Conservation (phyloP, 2,329 filamentous ascomycete genomes). For the Aureobasidium sp. region DNA sequence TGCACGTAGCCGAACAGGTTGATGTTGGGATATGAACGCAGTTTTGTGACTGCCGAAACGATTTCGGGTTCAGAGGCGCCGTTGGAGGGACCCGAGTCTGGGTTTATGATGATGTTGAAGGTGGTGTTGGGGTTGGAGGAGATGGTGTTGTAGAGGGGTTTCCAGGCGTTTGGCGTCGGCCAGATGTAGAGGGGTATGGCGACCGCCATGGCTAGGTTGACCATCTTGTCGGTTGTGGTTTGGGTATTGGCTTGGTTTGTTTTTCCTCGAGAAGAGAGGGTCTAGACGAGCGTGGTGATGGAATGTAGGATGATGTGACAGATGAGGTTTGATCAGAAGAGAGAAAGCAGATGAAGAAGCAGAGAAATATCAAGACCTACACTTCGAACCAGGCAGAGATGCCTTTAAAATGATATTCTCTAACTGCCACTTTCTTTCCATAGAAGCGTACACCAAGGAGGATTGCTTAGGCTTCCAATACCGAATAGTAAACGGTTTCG, state of each 20-base stretch:
- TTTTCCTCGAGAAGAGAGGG: too few relatives aligned
- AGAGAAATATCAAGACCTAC: neutral
- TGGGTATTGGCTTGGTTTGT: too few relatives aligned
- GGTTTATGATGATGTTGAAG: constrained; percentile 29
- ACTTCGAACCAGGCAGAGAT: neutral
- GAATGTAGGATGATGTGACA: neutral
- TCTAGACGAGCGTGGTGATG: neutral
- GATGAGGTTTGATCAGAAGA: neutral
- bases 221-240: constrained; percentile 1
- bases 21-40: constrained; percentile 25
- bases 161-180: constrained; percentile 17
- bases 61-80: constrained; percentile 21
- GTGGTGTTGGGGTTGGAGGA: constrained; percentile 23
- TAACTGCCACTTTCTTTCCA: constrained; percentile 2
- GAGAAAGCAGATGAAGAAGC: neutral
- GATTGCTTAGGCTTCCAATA: neutral
- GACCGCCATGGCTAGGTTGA: constrained; percentile 16
- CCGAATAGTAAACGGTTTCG: neutral
- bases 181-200: constrained; percentile 19
- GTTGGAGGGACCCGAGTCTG: constrained; percentile 23
- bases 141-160: constrained; percentile 19
- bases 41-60: constrained; percentile 23
- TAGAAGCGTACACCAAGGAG: neutral
- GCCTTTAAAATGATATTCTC: neutral
- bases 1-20: constrained; percentile 26